phyloP scores from a whole-genome alignment of 2,329 filamentous ascomycete genomes.

The Penicillium olsonii region DNA sequence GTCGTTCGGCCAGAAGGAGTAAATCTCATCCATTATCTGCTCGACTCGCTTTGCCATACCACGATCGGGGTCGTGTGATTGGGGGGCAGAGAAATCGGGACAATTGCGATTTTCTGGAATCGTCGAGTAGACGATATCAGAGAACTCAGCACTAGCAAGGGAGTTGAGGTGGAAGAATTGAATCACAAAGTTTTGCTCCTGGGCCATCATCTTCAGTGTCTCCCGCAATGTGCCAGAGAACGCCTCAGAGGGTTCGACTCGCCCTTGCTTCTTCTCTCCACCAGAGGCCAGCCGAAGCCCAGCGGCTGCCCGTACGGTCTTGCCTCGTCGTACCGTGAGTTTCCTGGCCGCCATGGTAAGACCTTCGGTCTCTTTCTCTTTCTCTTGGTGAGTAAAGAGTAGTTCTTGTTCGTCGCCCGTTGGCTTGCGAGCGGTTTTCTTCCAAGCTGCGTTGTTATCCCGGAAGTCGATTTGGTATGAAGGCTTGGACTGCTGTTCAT shows the following conservation, averaged over 20 bases:
- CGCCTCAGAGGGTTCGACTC: constrained; percentile 74
- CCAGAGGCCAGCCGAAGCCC: constrained; percentile 46
- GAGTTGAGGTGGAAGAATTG: constrained; percentile 96
- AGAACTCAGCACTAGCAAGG: constrained; percentile 76
- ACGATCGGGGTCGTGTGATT: constrained; percentile 85
- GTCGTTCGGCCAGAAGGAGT: constrained; percentile 76
- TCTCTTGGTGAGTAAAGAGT: constrained; percentile 88
- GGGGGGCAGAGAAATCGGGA: constrained; percentile 70
- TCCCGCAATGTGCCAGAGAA: constrained; percentile 81
- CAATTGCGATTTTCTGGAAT: constrained; percentile 69
- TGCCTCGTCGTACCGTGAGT: constrained; percentile 89
- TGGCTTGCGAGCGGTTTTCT: constrained; percentile 72
- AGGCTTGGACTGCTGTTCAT: constrained; percentile 73
- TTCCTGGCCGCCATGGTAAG: constrained; percentile 78
- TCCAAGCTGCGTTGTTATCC: constrained; percentile 76
- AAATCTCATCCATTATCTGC: constrained; percentile 87
- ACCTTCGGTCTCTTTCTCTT: constrained; percentile 72
- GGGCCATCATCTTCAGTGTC: constrained; percentile 77
- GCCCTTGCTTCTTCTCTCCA: constrained; percentile 61
- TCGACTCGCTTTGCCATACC: constrained; percentile 80
- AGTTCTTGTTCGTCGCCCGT: constrained; percentile 77
- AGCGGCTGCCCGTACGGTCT: constrained; percentile 60
- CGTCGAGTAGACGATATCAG: constrained; percentile 70
- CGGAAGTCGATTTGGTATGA: constrained; percentile 82
- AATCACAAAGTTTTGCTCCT: constrained; percentile 96